Evolutionary conservation across 202 grass and related monocot species (phyloP), one percentile per base, ranked within the genome.

Genomic region (Zoysia matrella): DNA sequence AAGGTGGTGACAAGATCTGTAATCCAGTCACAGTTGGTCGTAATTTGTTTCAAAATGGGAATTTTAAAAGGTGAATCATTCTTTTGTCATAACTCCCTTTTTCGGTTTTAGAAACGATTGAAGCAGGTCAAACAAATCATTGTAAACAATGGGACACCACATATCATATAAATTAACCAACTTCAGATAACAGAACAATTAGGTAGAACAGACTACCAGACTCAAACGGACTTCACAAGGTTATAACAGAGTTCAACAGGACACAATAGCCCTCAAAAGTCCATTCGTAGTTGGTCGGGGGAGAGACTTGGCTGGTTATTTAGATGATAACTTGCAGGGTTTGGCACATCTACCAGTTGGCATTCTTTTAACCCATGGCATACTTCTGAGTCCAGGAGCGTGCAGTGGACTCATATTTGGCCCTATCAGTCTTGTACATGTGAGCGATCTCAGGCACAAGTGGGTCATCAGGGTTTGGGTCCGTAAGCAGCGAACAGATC

Each of bases 361-460:
- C 87, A 15, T 6, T 65, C 77, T 66, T 89, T 55, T 88, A 94
- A 83, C 89, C 92, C 92, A 94, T 94, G 44, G 92, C 92, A 1
- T 94, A 92, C 83, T 94, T 94, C 89, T 94, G 92, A 9, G 92
- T 94, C 92, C 92, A 94, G 73, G 92, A 94, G 73, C 92, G 89
- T 0, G 92, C 92, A 5, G 92, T 94, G 46, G 89, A 80, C 69
- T 94, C 92, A 0, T 94, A 94, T 81, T 94, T 94, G 18, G 86
- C 73, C 85, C 92, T 76, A 71, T 94, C 92, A 8, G 89, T 92
- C 92, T 94, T 94, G 84, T 94, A 94, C 89, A 94, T 94, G 89
- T 94, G 92, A 71, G 92, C 92, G 4, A 94, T 94, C 86, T 94
- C 92, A 0, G 92, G 92, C 56, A 94, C 92, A 79, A 94, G 76